Base-by-base conservation (phyloP, 257 asterid genomes). In the Primulina huaijiensis region DNA sequence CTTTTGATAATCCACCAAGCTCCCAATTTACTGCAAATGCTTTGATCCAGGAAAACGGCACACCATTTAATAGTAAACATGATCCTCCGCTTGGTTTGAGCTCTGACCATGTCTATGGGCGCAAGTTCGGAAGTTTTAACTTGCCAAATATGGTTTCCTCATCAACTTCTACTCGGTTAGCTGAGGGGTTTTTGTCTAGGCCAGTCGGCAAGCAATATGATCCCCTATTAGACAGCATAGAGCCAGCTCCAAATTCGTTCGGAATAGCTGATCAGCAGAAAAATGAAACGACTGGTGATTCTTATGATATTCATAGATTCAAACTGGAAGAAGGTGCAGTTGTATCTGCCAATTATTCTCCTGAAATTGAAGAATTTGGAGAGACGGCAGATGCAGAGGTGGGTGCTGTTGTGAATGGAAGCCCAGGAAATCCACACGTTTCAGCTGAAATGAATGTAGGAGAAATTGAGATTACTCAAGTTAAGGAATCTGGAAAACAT, bases 371-470 rank as follows among this genome's bases (percentile, higher is more conserved):
- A 73, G 99, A 89, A 78, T 82, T 37, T 74, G 99, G 95, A 40
- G 99, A 89, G 89, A 90, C 92, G 9, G 95, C 92, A 40, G 99
- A 89, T 52, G 85, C 86, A 63, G 97, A 85, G 80, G 87, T 87
- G 6, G 98, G 88, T 25, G 92, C 74, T 31, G 85, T 87, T 74
- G 88, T 86, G 81, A 84, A 81, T 77, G 88, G 75, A 76, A 86
- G 89, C 85, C 82, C 82, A 59, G 86, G 92, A 77, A 79, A 79
- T 80, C 84, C 89, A 67, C 75, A 81, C 70, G 84, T 77, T 75
- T 80, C 76, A 57, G 82, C 70, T 33, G 94, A 85, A 62, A 40
- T 70, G 74, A 77, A 81, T 23, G 79, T 67, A 8, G 92, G 84
- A 79, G 96, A 92, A 64, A 72, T 72, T 68, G 96, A 90, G 96